A percentile compares a stretch with the other conserved stretches of the same genome.
Conservation (phyloP, 2,329 filamentous ascomycete species). For the Xylaria sp. region DNA sequence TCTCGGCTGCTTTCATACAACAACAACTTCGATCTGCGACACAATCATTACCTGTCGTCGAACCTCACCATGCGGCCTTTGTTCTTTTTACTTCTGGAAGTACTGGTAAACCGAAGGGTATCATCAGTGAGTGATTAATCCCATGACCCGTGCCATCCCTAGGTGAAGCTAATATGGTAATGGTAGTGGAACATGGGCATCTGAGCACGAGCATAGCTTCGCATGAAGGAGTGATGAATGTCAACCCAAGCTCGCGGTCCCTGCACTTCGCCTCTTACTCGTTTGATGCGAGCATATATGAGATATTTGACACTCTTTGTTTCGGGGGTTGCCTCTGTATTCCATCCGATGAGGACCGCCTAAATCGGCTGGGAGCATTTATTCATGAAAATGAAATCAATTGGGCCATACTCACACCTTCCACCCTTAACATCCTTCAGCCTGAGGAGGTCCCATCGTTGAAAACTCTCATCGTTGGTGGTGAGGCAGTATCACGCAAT, state of each 20-base stretch:
- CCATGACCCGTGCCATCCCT: not conserved
- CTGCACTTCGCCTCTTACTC: slow-evolving; percentile 50
- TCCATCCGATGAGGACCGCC: slow-evolving; percentile 52
- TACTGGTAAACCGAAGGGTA: slow-evolving; percentile 62
- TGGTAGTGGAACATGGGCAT: slow-evolving; percentile 29
- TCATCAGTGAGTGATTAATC: slow-evolving; percentile 45
- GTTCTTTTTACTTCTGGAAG: slow-evolving; percentile 63
- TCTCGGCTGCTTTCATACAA: slow-evolving; percentile 1
- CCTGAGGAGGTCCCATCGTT: slow-evolving; percentile 42
- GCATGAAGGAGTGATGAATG: slow-evolving; percentile 8
- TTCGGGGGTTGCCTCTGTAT: slow-evolving; percentile 54
- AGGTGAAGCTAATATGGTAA: not conserved
- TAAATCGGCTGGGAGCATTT: slow-evolving; percentile 50
- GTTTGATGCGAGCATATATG: slow-evolving; percentile 54
- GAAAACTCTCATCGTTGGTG: slow-evolving; percentile 40
- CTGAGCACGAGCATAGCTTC: slow-evolving; percentile 20
- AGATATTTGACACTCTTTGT: slow-evolving; percentile 50
- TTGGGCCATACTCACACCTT: slow-evolving; percentile 42
- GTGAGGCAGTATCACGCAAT: slow-evolving; percentile 49
- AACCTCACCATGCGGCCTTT: slow-evolving; percentile 28
- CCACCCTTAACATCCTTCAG: slow-evolving; percentile 37
- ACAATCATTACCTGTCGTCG: not conserved
- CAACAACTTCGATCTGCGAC: not conserved
- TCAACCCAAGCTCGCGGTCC: slow-evolving; percentile 32
- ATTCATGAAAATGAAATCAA: slow-evolving; percentile 37